Evolutionary conservation across 805 yeast species (phyloP).

Genomic region (Starmerella stigmatis): DNA sequence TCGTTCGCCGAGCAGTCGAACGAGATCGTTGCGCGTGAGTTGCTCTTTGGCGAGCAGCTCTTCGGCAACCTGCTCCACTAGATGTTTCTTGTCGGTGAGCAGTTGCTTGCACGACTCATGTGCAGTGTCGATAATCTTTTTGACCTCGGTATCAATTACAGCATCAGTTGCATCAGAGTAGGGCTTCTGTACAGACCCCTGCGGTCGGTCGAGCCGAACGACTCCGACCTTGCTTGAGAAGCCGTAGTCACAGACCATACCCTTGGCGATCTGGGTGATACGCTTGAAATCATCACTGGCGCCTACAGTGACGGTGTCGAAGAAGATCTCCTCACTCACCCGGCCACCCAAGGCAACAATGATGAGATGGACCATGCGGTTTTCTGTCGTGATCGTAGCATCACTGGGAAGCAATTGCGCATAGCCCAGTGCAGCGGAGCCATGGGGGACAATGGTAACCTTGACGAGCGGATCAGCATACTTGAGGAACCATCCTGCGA

Average conservation of each 20-base stretch:
- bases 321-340: slow-evolving; percentile 82
- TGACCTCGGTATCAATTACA: slow-evolving; percentile 58
- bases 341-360: slow-evolving; percentile 92
- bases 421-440: slow-evolving; percentile 91
- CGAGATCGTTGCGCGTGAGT: slow-evolving; percentile 73
- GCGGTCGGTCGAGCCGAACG: slow-evolving; percentile 40
- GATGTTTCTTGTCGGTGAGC: slow-evolving; percentile 47
- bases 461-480: slow-evolving; percentile 84
- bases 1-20: slow-evolving; percentile 61
- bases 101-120: slow-evolving; percentile 49
- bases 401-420: slow-evolving; percentile 92
- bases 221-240: slow-evolving; percentile 77
- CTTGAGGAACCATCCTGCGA: slow-evolving; percentile 85
- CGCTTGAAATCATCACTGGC: slow-evolving; percentile 89
- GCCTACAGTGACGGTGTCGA: slow-evolving; percentile 79
- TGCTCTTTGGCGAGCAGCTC: slow-evolving; percentile 62
- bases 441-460: slow-evolving; percentile 91
- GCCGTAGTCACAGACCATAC: slow-evolving; percentile 80
- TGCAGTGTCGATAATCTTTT: slow-evolving; percentile 54
- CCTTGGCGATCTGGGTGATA: slow-evolving; percentile 77
- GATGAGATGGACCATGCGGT: slow-evolving; percentile 74
- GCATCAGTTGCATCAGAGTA: slow-evolving; percentile 64
- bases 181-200: slow-evolving; percentile 47
- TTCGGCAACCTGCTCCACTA: slow-evolving; percentile 63
- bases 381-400: slow-evolving; percentile 62